Conservation (phyloP, 2,329 filamentous ascomycete genomes). For the Chrysoporthe puriensis region DNA sequence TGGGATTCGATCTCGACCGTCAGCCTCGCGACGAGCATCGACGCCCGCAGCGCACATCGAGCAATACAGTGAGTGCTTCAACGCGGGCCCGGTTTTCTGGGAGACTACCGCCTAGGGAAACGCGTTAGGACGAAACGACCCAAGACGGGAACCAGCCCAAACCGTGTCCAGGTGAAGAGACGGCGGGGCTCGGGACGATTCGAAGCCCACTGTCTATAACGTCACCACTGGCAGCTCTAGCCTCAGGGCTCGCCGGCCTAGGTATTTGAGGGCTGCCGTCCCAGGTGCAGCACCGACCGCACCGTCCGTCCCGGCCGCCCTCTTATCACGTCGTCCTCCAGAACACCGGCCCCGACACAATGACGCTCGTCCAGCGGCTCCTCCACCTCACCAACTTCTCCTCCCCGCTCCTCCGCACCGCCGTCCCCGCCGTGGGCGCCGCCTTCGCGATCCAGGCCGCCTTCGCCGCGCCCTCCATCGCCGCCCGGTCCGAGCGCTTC, state of each 20-base stretch:
- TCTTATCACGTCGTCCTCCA: too few species aligned
- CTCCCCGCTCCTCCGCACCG: constrained; percentile 63
- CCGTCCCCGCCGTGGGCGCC: constrained; percentile 64
- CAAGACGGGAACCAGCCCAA: background rate
- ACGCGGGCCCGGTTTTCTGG: background rate
- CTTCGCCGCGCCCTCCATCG: constrained; percentile 65
- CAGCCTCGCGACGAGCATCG: background rate
- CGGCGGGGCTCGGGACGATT: constrained; percentile 24
- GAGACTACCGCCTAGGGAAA: background rate
- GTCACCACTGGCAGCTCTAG: constrained; percentile 23
- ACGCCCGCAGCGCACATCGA: background rate
- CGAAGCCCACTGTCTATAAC: constrained; percentile 24
- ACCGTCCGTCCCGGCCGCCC: too few species aligned
- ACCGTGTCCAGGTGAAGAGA: background rate
- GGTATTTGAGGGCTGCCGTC: background rate
- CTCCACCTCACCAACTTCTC: constrained; percentile 65
- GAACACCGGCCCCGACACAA: constrained; percentile 22
- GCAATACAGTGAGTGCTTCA: background rate
- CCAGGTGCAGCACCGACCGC: too few species aligned
- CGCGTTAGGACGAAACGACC: background rate
- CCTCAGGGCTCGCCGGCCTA: background rate
- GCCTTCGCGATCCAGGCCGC: constrained; percentile 67
- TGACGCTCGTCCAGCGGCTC: constrained; percentile 48
- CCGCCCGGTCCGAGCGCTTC: constrained; percentile 65
- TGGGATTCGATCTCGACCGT: background rate